Percentiles rank a stretch among this genome's conserved stretches.
Evolutionary conservation across 192 early-diverging fungal genomes (phyloP).

Genomic region (Linnemannia zychae): DNA sequence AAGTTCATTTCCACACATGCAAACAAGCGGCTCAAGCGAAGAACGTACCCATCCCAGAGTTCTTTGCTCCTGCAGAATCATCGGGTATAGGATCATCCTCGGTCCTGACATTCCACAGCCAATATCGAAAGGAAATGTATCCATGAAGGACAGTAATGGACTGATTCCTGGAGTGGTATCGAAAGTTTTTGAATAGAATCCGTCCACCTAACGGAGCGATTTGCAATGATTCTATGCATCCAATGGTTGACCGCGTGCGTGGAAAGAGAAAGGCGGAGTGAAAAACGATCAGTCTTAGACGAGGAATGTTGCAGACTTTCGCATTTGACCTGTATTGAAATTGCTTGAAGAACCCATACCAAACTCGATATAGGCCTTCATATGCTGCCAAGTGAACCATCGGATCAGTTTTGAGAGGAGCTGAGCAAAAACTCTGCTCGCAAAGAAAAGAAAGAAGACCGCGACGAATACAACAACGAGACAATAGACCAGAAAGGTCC

Average conservation of each 20-base stretch:
- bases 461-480: conserved; percentile 74
- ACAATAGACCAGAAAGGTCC: conserved; percentile 77
- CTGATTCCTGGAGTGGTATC: conserved; percentile 79
- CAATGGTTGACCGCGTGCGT: background rate
- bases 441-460: conserved; percentile 83
- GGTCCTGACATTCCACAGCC: conserved; percentile 73
- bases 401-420: conserved; percentile 72
- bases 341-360: conserved; percentile 64
- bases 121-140: conserved; percentile 79
- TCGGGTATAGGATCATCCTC: conserved; percentile 54
- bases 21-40: background rate
- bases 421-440: conserved; percentile 72
- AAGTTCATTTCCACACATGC: background rate
- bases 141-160: conserved; percentile 79
- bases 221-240: conserved; percentile 73
- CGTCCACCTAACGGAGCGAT: conserved; percentile 79
- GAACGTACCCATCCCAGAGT: conserved; percentile 16
- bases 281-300: background rate
- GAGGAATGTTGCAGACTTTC: background rate
- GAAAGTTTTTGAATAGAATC: conserved; percentile 83
- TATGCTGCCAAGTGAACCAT: conserved; percentile 76
- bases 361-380: conserved; percentile 77
- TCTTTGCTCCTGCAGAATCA: conserved; percentile 36
- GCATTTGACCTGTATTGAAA: background rate
- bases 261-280: background rate